Evolutionary conservation across 2,329 filamentous ascomycete species (phyloP).

Genomic region (Fusarium sp.): DNA sequence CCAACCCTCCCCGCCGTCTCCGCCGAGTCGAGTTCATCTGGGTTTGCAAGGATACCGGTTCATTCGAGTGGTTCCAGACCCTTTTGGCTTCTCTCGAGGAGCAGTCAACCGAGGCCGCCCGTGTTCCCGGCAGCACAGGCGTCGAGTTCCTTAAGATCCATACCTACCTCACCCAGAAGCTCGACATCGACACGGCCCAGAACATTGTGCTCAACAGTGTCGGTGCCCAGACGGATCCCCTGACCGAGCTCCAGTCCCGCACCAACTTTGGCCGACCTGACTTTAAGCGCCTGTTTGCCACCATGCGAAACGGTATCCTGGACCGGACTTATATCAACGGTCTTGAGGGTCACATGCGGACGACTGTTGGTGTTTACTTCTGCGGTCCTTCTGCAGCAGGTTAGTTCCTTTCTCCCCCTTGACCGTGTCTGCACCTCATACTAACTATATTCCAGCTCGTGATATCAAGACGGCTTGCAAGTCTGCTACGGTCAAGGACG

Average conservation of each 20-base stretch:
- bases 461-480: slow-evolving; percentile 85
- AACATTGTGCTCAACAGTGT: slow-evolving; percentile 98
- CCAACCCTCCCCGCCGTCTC: slow-evolving; percentile 87
- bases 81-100: slow-evolving; percentile 88
- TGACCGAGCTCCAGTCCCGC: slow-evolving; percentile 87
- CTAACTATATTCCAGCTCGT: slow-evolving; percentile 66
- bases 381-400: slow-evolving; percentile 82
- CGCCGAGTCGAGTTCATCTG: slow-evolving; percentile 98
- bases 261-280: slow-evolving; percentile 97
- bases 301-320: slow-evolving; percentile 87
- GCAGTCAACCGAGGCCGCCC: slow-evolving; percentile 76
- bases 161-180: slow-evolving; percentile 93
- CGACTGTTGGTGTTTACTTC: slow-evolving; percentile 96
- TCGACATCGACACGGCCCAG: slow-evolving; percentile 90
- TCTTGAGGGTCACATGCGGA: slow-evolving; percentile 76
- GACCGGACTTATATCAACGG: slow-evolving; percentile 86
- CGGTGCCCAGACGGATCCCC: slow-evolving; percentile 83
- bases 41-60: slow-evolving; percentile 94
- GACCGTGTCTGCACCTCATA: neutral
- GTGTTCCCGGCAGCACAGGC: slow-evolving; percentile 70
- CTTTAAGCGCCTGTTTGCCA: slow-evolving; percentile 78
- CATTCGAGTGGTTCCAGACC: slow-evolving; percentile 99
- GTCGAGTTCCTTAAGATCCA: slow-evolving; percentile 95
- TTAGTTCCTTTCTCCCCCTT: slow-evolving; percentile 47
- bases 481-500: slow-evolving; percentile 74